These are phyloP conservation scores for Candida dubliniensis DNA, from an alignment of 1,139 yeast species.

Conservation along the genomic window DNA sequence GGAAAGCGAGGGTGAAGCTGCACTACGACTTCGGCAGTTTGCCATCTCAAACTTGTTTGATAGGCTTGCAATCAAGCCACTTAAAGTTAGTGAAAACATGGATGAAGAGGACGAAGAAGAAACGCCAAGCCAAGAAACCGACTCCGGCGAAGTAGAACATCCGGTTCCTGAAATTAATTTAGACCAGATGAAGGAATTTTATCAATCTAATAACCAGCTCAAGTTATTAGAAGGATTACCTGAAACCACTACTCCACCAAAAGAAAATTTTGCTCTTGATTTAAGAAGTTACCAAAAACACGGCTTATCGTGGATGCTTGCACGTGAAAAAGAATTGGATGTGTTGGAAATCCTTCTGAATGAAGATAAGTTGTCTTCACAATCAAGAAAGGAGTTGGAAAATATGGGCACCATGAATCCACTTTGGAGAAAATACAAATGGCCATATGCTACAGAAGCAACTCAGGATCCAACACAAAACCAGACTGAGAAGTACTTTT, in stretches of 20 bases:
- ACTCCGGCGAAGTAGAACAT: constrained; percentile 16
- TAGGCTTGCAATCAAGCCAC: constrained; percentile 32
- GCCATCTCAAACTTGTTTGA: constrained; percentile 61
- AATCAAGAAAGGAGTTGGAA: constrained; percentile 25
- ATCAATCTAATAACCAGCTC: constrained; percentile 61
- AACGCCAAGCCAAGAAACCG: constrained; percentile 3
- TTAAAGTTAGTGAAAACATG: constrained; percentile 14
- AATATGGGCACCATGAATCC: constrained; percentile 68
- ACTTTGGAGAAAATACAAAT: constrained; percentile 74
- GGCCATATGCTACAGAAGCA: constrained; percentile 51
- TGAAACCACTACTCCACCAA: constrained; percentile 60
- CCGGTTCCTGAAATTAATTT: constrained; percentile 48
- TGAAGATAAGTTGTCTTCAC: constrained; percentile 30
- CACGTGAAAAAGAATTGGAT: constrained; percentile 56
- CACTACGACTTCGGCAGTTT: constrained; percentile 53
- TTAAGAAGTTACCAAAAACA: constrained; percentile 75
- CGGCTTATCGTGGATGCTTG: constrained; percentile 82
- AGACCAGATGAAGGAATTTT: constrained; percentile 76
- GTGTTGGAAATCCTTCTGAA: constrained; percentile 33
- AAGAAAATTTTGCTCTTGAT: constrained; percentile 50
- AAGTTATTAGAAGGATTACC: constrained; percentile 55
- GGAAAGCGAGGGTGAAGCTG: constrained; percentile 58
- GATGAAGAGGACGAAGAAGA: constrained; percentile 15
- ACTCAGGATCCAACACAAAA: constrained; percentile 7
- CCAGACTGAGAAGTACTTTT: constrained; percentile 44